Conservation (phyloP, 2,329 filamentous ascomycete genomes). For the Claviceps spartinae region DNA sequence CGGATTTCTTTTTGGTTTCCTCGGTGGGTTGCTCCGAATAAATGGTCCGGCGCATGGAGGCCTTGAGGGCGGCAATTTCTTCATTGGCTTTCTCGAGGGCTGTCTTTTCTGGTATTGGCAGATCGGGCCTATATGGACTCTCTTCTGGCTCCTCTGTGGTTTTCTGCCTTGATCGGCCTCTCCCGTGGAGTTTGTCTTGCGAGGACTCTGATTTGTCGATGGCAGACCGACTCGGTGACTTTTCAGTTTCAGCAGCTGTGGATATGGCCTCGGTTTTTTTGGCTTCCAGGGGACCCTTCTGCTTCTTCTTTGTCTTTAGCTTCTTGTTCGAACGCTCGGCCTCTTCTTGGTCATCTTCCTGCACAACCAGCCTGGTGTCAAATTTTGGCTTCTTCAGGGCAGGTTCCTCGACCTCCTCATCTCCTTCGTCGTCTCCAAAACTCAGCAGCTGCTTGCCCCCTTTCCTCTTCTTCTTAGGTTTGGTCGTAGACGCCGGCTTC, state of each 20-base stretch:
- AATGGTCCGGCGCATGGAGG: constrained; percentile 61
- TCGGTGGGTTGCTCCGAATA: constrained; percentile 32
- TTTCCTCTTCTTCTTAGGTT: constrained; percentile 57
- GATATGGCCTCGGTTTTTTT: constrained; percentile 14
- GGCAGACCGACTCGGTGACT: neutral
- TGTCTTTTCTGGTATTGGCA: constrained; percentile 26
- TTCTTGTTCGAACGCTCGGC: constrained; percentile 12
- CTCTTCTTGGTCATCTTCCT: constrained; percentile 24
- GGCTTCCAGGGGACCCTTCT: constrained; percentile 17
- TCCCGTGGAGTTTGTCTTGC: neutral
- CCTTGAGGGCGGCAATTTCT: constrained; percentile 68
- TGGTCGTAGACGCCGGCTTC: constrained; percentile 24
- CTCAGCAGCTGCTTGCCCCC: constrained; percentile 64
- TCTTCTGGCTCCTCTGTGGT: constrained; percentile 10
- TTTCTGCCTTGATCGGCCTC: neutral
- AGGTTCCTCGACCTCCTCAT: constrained; percentile 34
- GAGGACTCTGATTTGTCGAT: neutral
- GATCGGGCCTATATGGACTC: constrained; percentile 14
- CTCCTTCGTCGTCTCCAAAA: constrained; percentile 62
- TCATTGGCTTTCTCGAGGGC: constrained; percentile 60
- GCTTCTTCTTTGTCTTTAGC: constrained; percentile 9
- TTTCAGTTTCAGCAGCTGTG: constrained; percentile 6
- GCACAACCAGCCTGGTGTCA: constrained; percentile 59
- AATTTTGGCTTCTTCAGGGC: constrained; percentile 65
- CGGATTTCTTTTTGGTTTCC: constrained; percentile 46